Percentiles rank a stretch among this genome's conserved stretches.
Evolutionary conservation across 352 stramenopile genomes (phyloP).

Genomic region (Phytopythium delawarense): DNA sequence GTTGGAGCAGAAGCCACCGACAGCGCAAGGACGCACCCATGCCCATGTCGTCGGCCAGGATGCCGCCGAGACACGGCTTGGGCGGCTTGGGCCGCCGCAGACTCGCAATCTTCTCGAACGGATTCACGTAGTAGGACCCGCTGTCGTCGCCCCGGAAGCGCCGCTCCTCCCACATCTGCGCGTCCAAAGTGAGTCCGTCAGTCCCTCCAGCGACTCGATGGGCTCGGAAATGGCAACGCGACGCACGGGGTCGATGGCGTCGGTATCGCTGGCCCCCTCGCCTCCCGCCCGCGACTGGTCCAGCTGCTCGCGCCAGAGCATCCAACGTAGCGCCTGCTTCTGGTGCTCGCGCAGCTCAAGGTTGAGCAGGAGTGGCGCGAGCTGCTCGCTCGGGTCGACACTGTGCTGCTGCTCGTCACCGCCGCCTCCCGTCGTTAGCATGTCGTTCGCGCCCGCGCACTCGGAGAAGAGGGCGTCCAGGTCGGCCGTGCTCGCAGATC

Average conservation of each 20-base stretch:
- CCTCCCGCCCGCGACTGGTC: constrained; percentile 5
- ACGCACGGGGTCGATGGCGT: constrained; percentile 48
- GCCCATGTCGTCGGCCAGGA: constrained; percentile 90
- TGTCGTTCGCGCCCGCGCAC: constrained; percentile 30
- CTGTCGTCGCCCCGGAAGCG: constrained; percentile 29
- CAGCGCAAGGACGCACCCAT: constrained; percentile 32
- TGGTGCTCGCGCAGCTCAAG: constrained; percentile 81
- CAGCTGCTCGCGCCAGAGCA: constrained; percentile 78
- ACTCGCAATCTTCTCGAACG: constrained; percentile 75
- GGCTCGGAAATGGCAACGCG: neutral
- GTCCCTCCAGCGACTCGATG: neutral
- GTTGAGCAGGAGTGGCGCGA: constrained; percentile 47
- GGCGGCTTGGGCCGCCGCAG: constrained; percentile 49
- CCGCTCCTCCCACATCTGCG: constrained; percentile 70
- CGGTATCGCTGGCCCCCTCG: constrained; percentile 14
- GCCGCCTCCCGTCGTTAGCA: constrained; percentile 6
- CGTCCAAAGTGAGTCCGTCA: neutral
- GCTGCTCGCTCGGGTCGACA: constrained; percentile 24
- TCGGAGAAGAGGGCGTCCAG: constrained; percentile 71
- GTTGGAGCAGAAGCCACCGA: neutral
- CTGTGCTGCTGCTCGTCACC: constrained; percentile 7
- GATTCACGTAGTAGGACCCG: constrained; percentile 74
- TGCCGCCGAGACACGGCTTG: constrained; percentile 67
- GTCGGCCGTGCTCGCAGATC: constrained; percentile 21
- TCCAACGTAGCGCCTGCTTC: constrained; percentile 80